Conservation (phyloP, 306 rosid genomes). For the Begonia loranthoides region DNA sequence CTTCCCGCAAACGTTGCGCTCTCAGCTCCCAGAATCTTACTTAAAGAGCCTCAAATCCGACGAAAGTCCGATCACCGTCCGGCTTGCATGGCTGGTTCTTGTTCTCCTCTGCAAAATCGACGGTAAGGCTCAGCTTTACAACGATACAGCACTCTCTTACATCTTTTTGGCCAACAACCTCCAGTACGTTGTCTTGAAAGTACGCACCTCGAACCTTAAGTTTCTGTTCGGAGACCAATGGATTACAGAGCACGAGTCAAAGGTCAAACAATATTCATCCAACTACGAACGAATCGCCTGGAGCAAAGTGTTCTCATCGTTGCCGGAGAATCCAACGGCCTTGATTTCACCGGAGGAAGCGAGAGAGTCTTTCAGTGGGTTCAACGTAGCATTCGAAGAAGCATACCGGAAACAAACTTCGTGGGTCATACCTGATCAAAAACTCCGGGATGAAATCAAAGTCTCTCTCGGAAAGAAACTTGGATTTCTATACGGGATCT, state of each 20-base stretch:
- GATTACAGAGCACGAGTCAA: slow-evolving; percentile 43
- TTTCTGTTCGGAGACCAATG: slow-evolving; percentile 46
- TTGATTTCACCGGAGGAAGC: slow-evolving; percentile 41
- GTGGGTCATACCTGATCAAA: slow-evolving; percentile 57
- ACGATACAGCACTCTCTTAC: slow-evolving; percentile 63
- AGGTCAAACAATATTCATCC: slow-evolving; percentile 53
- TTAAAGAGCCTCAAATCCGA: slow-evolving; percentile 17
- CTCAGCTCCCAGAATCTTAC: slow-evolving; percentile 62
- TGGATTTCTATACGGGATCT: slow-evolving; percentile 18
- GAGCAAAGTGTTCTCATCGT: slow-evolving; percentile 34
- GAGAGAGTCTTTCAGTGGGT: slow-evolving; percentile 14
- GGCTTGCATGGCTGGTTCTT: slow-evolving; percentile 59
- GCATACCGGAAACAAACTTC: slow-evolving; percentile 30
- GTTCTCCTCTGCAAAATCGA: slow-evolving; percentile 79
- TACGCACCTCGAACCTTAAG: slow-evolving; percentile 35
- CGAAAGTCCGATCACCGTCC: slow-evolving; percentile 22
- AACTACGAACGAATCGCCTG: slow-evolving; percentile 74
- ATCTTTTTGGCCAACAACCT: slow-evolving; percentile 87
- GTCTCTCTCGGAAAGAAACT: slow-evolving; percentile 28
- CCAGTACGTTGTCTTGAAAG: slow-evolving; percentile 64
- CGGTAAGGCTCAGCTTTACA: slow-evolving; percentile 46
- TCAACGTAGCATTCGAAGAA: slow-evolving; percentile 36
- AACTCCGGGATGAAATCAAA: slow-evolving; percentile 46
- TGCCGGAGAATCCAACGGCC: slow-evolving; percentile 46
- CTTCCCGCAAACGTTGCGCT: slow-evolving; percentile 23